A percentile compares a stretch with the other conserved stretches of the same genome.
Evolutionary conservation across 768 basidiomycete species (phyloP).

Genomic region (Phylloporus rhodoxanthus): DNA sequence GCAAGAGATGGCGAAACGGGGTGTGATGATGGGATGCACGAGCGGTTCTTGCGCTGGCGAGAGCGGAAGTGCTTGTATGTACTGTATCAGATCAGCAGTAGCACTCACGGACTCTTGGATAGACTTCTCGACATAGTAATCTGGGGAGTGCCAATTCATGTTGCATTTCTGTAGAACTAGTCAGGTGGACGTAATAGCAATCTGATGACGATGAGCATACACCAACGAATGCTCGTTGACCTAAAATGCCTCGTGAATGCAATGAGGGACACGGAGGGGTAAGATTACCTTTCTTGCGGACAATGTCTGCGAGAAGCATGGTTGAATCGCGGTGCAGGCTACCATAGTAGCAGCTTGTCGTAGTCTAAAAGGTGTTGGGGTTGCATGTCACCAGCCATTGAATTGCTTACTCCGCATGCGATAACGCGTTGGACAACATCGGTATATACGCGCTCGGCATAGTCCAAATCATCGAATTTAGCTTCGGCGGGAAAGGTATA

Average conservation of each 20-base stretch:
- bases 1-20: constrained; percentile 94
- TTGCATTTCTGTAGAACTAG: constrained; percentile 28
- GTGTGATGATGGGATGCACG: constrained; percentile 87
- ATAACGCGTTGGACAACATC: constrained; percentile 68
- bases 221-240: constrained; percentile 82
- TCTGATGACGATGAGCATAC: constrained; percentile 39
- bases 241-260: constrained; percentile 30
- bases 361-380: constrained; percentile 48
- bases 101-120: constrained; percentile 50
- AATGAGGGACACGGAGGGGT: background rate
- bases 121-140: constrained; percentile 65
- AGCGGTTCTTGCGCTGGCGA: constrained; percentile 42
- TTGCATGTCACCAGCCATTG: background rate
- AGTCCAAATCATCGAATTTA: constrained; percentile 61
- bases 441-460: constrained; percentile 65
- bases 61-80: constrained; percentile 57
- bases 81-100: constrained; percentile 58
- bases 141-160: constrained; percentile 58
- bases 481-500: constrained; percentile 88
- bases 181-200: constrained; percentile 2
- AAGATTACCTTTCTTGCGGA: constrained; percentile 51
- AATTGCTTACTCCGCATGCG: constrained; percentile 61
- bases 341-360: constrained; percentile 90
- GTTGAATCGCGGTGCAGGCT: constrained; percentile 77
- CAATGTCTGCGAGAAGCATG: constrained; percentile 72